A percentile compares a stretch with the other conserved stretches of the same genome.
Conservation (phyloP, 129 eudicot species). For the Pseudognaphalium luteoalbum region DNA sequence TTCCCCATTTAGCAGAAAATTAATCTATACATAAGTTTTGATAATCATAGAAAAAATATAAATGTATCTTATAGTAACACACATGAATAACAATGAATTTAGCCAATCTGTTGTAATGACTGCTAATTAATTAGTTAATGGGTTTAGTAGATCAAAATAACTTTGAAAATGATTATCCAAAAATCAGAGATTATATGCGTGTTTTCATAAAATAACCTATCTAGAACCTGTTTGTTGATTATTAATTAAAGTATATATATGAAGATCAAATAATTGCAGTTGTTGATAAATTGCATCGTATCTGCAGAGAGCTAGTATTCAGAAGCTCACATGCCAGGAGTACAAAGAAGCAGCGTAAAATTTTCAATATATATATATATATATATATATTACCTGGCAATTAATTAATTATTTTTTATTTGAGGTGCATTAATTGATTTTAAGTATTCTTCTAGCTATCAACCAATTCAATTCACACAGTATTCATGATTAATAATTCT, state of each 20-base stretch:
- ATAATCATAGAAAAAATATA: not conserved
- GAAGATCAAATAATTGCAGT: not conserved
- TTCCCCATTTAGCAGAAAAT: not conserved
- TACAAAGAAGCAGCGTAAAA: constrained; percentile 12
- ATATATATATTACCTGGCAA: not conserved
- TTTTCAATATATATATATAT: not conserved
- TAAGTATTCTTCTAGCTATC: not conserved
- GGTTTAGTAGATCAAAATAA: not conserved
- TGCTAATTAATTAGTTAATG: not conserved
- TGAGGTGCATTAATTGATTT: constrained; percentile 9
- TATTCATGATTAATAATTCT: not conserved
- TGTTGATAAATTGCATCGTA: not conserved
- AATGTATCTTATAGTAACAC: not conserved
- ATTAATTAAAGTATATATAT: not conserved
- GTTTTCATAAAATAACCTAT: not conserved
- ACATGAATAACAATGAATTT: not conserved
- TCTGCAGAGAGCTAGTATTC: not conserved
- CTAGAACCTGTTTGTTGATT: not conserved
- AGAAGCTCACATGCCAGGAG: constrained; percentile 15
- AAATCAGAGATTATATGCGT: no score
- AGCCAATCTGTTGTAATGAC: not conserved
- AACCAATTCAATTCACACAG: not conserved
- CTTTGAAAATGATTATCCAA: no score
- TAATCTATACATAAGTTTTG: not conserved
- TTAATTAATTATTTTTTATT: not conserved